These are phyloP conservation scores for Ettlia oleoabundans DNA, from an alignment of 139 green algal species.

Conservation along the genomic window DNA sequence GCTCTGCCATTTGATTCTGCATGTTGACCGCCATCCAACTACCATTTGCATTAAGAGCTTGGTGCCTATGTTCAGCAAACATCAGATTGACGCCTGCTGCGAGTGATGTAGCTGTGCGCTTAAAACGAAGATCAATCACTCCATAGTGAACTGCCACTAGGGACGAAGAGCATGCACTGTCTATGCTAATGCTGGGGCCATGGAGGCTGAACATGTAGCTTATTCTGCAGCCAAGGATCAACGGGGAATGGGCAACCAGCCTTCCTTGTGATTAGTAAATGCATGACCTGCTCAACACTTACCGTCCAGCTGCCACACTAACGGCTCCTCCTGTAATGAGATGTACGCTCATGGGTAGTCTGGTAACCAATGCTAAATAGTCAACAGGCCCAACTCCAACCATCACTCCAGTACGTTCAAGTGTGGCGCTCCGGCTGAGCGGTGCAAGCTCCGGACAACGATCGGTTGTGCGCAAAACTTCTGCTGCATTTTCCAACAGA, in stretches of 20 bases:
- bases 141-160: slow-evolving; percentile 72
- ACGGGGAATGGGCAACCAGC: slow-evolving; percentile 26
- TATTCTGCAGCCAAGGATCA: slow-evolving; percentile 70
- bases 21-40: no score
- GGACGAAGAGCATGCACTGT: slow-evolving; percentile 86
- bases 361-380: not conserved
- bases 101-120: slow-evolving; percentile 1
- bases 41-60: not conserved
- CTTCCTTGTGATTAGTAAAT: slow-evolving; percentile 38
- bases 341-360: slow-evolving; percentile 57
- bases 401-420: slow-evolving; percentile 21
- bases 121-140: not conserved
- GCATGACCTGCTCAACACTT: slow-evolving; percentile 45
- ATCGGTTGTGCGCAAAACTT: slow-evolving; percentile 45
- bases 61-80: not conserved
- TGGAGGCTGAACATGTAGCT: slow-evolving; percentile 77
- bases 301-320: slow-evolving; percentile 36
- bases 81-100: slow-evolving; percentile 45
- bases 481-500: slow-evolving; percentile 59
- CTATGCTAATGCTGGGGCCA: slow-evolving; percentile 73
- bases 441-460: no score
- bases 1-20: slow-evolving; percentile 5
- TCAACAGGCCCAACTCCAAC: slow-evolving; percentile 50
- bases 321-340: slow-evolving; percentile 78
- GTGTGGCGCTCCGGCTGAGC: no score